Evolutionary conservation across 2,329 filamentous ascomycete species (phyloP), one percentile per base, ranked within the genome.

Genomic region (Colletotrichum trifolii): DNA sequence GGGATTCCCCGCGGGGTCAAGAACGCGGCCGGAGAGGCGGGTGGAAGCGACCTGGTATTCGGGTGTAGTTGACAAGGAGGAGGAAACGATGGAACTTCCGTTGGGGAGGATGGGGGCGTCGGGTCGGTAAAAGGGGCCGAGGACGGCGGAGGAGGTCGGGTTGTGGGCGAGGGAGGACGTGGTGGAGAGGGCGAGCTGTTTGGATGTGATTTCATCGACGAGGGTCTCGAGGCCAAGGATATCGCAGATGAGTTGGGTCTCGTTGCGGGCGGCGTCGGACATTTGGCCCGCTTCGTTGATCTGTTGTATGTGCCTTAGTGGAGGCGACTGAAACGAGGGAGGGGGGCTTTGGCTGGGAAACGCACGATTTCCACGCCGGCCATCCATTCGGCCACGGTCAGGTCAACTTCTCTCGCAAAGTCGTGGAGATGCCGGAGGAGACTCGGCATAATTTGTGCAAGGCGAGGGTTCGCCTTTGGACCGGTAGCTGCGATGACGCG

Each of bases 51-150:
- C 80, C 71, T 71, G 75, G 63, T 78, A 78, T 10, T 69, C 57
- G 33, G 69, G 73, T 68, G 25, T 70, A 78, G 74, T 69, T 68
- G 2, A 71, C 25, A 25, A 25, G 25, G 25, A 67, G 5, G 64
- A 64, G n/a, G 72, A 69, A 12, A 87, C 80, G 54, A 91, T 89
- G 64, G 81, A 86, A 55, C 81, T 82, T 46, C 87, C 89, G 73
- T 87, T 88, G 33, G 83, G 72, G 57, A 85, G 80, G 56, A 82
- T 77, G 5, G 89, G 88, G 0, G 89, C 86, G 68, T 91, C 81
- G 60, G 85, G 79, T n/a, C 88, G 82, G 82, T 88, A 91, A 77
- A 92, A 92, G 3, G 89, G 89, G 1, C 89, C 89, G 3, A 92
- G 82, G 66, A 91, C 89, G 48, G 89, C 86, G 15, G 88, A 89